These are phyloP conservation scores for Draba incana DNA, from an alignment of 345 rosid species.

Conservation along the genomic window DNA sequence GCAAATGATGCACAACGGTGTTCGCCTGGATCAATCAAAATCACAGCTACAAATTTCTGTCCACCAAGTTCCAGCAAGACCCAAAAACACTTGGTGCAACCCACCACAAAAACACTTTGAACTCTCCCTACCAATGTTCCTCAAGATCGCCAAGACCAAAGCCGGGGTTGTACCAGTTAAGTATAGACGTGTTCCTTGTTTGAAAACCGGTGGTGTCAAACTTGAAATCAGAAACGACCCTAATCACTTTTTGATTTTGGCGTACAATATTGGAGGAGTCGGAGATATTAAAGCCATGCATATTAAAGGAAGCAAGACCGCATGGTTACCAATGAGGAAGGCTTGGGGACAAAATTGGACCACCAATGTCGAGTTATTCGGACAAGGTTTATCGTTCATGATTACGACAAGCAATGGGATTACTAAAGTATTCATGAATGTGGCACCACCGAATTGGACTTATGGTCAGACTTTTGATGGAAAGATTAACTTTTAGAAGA, in stretches of 20 bases:
- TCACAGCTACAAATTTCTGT: conserved; percentile 66
- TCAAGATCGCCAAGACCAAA: conserved; percentile 35
- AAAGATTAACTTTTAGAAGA: conserved; percentile 17
- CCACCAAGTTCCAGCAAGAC: conserved; percentile 46
- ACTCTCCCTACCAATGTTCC: conserved; percentile 50
- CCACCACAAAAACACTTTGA: conserved; percentile 36
- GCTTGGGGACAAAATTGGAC: conserved; percentile 29
- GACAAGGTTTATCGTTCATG: conserved; percentile 23
- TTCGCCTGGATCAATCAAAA: conserved; percentile 24
- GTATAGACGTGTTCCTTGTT: conserved; percentile 46
- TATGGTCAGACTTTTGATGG: conserved; percentile 30
- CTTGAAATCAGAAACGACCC: conserved; percentile 44
- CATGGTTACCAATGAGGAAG: conserved; percentile 20
- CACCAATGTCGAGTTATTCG: neutral
- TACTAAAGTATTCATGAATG: neutral
- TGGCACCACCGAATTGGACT: conserved; percentile 8
- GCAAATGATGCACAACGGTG: neutral
- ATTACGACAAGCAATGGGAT: conserved; percentile 17
- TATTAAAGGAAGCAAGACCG: conserved; percentile 12
- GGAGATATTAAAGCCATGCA: conserved; percentile 31
- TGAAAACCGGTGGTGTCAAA: conserved; percentile 54
- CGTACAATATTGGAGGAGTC: conserved; percentile 43
- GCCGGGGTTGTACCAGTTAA: conserved; percentile 51
- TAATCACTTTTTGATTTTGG: conserved; percentile 33
- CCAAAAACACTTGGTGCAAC: too few species aligned